Evolutionary conservation across 1,284 basidiomycete species (phyloP), one percentile per base, ranked within the genome.

Genomic region (Apiotrichum siamense): DNA sequence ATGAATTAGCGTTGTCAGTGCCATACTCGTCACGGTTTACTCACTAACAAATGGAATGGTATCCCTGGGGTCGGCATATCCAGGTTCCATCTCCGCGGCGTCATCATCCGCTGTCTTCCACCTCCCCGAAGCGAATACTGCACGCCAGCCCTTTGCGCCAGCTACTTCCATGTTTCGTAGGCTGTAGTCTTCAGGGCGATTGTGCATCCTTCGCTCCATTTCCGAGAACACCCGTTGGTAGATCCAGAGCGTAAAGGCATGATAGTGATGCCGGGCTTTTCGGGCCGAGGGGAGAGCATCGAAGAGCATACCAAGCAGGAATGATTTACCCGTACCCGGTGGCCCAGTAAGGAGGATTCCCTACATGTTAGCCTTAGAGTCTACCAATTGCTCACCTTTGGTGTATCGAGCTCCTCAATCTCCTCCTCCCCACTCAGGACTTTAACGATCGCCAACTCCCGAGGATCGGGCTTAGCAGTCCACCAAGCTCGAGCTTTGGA

Each of bases 241-340:
- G 10, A 87, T 76, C 40, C 81, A 81, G 10, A 87, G 77, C 0
- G 85, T 79, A 57, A 86, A 81, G 52, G 83, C 77, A 65, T 79
- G 82, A 69, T 85, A 85, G 67, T 86, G 83, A 46, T 82, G 80
- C 18, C 83, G 77, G 3, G 78, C 75, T 66, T 86, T 86, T 70
- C 78, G 78, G 0, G 81, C 81, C 0, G 81, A n/a, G n/a, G n/a
- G 82, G 0, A 85, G 62, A 7, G 79, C 74, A 32, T 80, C 74
- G 65, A 79, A 83, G 77, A 85, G 85, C 24, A 86, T 75, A 60
- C 85, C 81, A 46, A 85, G 77, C 15, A 86, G 70, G 57, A 87
- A 79, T 37, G 80, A 82, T 60, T 80, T 80, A 32, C 79, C 79
- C 13, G 77, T 78, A 0, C 79, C 79, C 51, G 78, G 78, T 0